Evolutionary conservation across 495 filamentous ascomycete genomes (phyloP), one percentile per base, ranked within the genome.

Genomic region (Aspergillus avenaceus): DNA sequence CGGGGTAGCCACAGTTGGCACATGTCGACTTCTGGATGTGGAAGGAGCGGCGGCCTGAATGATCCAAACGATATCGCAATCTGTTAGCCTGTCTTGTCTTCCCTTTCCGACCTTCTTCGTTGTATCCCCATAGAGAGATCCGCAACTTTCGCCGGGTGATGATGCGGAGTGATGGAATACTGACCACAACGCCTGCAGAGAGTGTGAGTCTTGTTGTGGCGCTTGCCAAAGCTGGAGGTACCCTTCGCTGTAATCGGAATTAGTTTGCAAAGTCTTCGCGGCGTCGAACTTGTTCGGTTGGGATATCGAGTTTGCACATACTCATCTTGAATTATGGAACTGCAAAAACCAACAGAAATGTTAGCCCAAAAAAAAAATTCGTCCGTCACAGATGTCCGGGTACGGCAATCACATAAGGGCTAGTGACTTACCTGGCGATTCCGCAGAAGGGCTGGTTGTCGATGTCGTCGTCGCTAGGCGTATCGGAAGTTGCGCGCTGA

Each of bases 21-120:
- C 93, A 98, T 62, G 88, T 92, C 73, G 93, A 85, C 87, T 98
- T 98, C 81, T 98, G 93, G 80, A 97, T 87, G 86, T 98, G 93
- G 73, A 96, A 86, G 58, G 93, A 96, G 65, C 93, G 93, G 59
- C 86, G 85, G 70, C 91, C 92, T 93, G 62, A 63, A 59, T 48
- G 36, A 49, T 55, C 56, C 61, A 65, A 67, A 62, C 58, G 63
- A 51, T 40, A 45, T 46, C 43, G 34, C 47, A 57, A 51, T 24
- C 48, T 28, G 59, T 71, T 63, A 70, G 67, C 62, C 47, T 53
- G 47, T 47, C 54, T 40, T 31, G 50, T 28, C 18, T n/a, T 46
- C 31, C 34, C 25, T 38, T 43, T 28, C 34, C 13, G 19, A 55
- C 26, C 13, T 38, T 51, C 37, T 23, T 42, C 36, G 22, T 31